Evolutionary conservation across 768 basidiomycete species (phyloP), one percentile per base, ranked within the genome.

Genomic region (Podaxis rugospora): DNA sequence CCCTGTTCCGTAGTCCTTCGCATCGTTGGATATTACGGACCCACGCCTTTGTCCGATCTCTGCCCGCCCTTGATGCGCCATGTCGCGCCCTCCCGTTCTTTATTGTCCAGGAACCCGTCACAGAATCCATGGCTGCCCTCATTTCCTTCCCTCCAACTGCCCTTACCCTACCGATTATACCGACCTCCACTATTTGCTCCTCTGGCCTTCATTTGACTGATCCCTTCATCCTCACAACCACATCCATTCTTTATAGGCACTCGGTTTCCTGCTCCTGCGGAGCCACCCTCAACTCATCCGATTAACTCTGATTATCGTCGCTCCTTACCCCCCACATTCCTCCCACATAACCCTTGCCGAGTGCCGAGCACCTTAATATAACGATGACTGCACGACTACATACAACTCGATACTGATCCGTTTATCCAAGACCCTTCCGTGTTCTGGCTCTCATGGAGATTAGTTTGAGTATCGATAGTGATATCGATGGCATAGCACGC

Each of bases 381-480:
- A 28, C 55, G 28, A 57, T 57, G 42, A 44, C 42, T 18, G 42
- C 42, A 55, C 39, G 28, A 58, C 35, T 37, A 50, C 23, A 14
- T 37, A 36, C 7, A 44, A 32, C 55, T 27, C 25, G 36, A 47
- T 56, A 46, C 55, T 44, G 27, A 46, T 44, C 52, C 32, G 32
- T 32, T 32, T 37, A 16, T 11, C n/a, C 18, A 37, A 27, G 23
- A 32, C 23, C 25, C 23, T 13, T n/a, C 11, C 46, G 6, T 21
- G 27, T 7, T 10, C 28, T 16, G 42, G 44, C 18, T 46, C 40
- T 35, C 35, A 28, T 56, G 55, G 40, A 46, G 42, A 28, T 40
- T 46, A 46, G 40, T 46, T 53, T 57, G 55, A 57, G 55, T 57
- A 57, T 46, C 47, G 55, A 47, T 57, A 57, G 55, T 57, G 44